phyloP scores from a whole-genome alignment of 768 basidiomycete species.

The Leccinum arenicola region DNA sequence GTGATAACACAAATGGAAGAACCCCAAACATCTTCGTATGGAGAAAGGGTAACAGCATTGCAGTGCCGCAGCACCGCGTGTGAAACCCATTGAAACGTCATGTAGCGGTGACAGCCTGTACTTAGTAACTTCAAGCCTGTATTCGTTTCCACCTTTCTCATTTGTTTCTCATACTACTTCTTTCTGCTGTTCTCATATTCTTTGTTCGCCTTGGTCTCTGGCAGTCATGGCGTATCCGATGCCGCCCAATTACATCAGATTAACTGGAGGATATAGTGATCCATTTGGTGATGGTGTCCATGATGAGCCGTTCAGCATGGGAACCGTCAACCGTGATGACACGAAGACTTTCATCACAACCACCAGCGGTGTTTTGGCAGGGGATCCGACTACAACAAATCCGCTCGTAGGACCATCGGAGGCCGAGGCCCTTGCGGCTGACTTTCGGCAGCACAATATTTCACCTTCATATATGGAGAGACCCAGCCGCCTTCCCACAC shows the following conservation, averaged over 20 bases:
- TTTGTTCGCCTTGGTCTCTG: slow-evolving; percentile 20
- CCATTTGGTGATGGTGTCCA: slow-evolving; percentile 26
- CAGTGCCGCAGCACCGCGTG: slow-evolving; percentile 14
- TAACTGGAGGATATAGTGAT: slow-evolving; percentile 17
- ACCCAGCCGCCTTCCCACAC: slow-evolving; percentile 16
- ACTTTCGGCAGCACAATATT: slow-evolving; percentile 22
- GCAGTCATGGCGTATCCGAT: slow-evolving; percentile 24
- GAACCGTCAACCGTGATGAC: slow-evolving; percentile 16
- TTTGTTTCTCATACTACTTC: not conserved
- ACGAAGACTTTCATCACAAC: slow-evolving; percentile 18
- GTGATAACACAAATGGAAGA: not conserved
- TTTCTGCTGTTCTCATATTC: slow-evolving; percentile 1
- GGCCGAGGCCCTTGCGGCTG: slow-evolving; percentile 25
- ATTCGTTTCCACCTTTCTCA: not conserved
- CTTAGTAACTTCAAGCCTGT: not conserved
- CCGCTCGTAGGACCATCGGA: slow-evolving; percentile 15
- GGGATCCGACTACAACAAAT: slow-evolving; percentile 8
- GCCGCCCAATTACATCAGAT: slow-evolving; percentile 9
- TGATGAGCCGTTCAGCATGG: slow-evolving; percentile 21
- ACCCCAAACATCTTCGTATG: too few species aligned
- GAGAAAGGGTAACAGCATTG: not conserved
- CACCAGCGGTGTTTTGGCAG: slow-evolving; percentile 19
- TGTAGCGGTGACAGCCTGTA: not conserved
- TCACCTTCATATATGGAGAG: slow-evolving; percentile 14
- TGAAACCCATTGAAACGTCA: slow-evolving; percentile 5